phyloP scores from a whole-genome alignment of 106 monocot species.

The Acanthochlamys bracteata region DNA sequence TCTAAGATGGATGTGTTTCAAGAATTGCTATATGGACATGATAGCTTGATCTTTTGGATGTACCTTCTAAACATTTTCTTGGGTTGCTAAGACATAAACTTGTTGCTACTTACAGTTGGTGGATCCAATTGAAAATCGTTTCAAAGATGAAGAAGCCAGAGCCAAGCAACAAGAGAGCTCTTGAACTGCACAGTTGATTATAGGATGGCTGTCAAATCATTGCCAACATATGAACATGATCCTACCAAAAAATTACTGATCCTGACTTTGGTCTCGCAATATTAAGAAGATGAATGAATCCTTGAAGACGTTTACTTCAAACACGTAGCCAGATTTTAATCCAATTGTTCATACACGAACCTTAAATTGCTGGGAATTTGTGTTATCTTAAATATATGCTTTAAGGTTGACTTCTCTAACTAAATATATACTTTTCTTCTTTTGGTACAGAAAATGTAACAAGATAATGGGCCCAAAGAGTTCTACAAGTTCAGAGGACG shows the following conservation, averaged over 20 bases:
- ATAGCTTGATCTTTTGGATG: background rate
- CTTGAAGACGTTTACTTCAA: constrained; percentile 39
- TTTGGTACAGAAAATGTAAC: constrained; percentile 35
- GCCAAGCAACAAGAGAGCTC: constrained; percentile 51
- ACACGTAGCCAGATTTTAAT: background rate
- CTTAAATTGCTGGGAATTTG: background rate
- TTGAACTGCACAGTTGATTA: constrained; percentile 53
- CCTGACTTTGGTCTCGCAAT: constrained; percentile 70
- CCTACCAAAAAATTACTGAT: constrained; percentile 47
- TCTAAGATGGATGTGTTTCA: no score
- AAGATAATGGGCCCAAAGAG: constrained; percentile 22
- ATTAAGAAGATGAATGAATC: constrained; percentile 43
- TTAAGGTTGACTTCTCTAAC: background rate
- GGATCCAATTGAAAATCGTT: constrained; percentile 70
- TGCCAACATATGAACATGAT: constrained; percentile 31
- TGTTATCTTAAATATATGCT: background rate
- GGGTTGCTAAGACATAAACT: background rate
- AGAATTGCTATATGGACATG: no score
- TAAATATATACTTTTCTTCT: background rate
- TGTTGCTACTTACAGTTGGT: constrained; percentile 39
- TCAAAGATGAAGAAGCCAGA: constrained; percentile 71
- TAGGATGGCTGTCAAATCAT: constrained; percentile 44
- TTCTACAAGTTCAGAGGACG: constrained; percentile 38
- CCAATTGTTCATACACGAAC: background rate
- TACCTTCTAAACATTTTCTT: background rate